These are phyloP conservation scores for Saitoella complicata DNA, from an alignment of 805 yeast species.

Conservation along the genomic window DNA sequence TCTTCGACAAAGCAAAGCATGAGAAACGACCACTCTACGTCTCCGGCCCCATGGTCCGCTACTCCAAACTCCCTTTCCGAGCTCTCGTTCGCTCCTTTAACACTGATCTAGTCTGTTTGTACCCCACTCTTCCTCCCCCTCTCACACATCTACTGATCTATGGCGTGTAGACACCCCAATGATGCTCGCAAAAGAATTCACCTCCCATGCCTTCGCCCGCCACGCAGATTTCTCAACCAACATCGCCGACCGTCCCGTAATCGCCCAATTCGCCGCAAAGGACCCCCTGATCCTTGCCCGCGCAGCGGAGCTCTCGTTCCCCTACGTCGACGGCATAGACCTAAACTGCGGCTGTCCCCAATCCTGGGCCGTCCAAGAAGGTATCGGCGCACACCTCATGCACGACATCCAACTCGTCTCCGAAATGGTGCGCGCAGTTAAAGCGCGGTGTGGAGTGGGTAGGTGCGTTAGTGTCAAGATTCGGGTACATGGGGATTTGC, in stretches of 20 bases:
- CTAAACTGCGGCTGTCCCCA: constrained; percentile 97
- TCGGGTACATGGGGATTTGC: constrained; percentile 61
- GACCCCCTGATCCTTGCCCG: constrained; percentile 66
- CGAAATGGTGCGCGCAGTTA: constrained; percentile 70
- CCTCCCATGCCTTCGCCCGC: constrained; percentile 66
- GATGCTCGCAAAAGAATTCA: constrained; percentile 93
- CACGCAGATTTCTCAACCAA: constrained; percentile 74
- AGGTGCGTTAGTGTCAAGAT: constrained; percentile 85
- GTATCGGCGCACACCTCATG: constrained; percentile 94
- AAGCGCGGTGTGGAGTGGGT: constrained; percentile 49
- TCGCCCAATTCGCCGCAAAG: constrained; percentile 83
- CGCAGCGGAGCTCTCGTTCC: constrained; percentile 77
- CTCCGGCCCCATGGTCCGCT: constrained; percentile 95
- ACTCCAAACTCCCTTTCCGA: constrained; percentile 84
- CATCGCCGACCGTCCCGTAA: constrained; percentile 46
- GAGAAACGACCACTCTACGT: constrained; percentile 43
- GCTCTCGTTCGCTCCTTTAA: constrained; percentile 57
- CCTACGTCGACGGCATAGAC: constrained; percentile 85
- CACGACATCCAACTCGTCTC: constrained; percentile 64
- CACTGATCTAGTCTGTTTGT: constrained; percentile 36
- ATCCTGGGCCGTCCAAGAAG: constrained; percentile 84
- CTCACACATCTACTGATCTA: too few species aligned
- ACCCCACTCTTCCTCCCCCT: too few species aligned
- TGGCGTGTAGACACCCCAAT: constrained; percentile 68
- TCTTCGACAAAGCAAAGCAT: constrained; percentile 19